These are phyloP conservation scores for Citrus inodora DNA, from an alignment of 345 rosid genomes.

Conservation along the genomic window DNA sequence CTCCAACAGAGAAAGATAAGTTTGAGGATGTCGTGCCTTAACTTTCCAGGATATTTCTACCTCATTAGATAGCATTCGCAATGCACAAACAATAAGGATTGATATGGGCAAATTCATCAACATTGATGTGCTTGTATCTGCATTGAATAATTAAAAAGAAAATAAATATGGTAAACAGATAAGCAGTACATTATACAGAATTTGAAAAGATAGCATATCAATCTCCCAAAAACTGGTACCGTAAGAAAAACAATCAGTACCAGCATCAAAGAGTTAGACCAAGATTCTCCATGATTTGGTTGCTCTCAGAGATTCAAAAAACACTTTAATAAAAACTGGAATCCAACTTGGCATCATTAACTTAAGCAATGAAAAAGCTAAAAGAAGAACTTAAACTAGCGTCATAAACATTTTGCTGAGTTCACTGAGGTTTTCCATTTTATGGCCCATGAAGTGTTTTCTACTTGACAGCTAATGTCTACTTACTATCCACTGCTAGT, in stretches of 20 bases:
- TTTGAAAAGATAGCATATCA: not conserved
- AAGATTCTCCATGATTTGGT: not conserved
- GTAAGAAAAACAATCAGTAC: not conserved
- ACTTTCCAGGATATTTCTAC: slow-evolving; percentile 83
- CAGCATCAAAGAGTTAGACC: not conserved
- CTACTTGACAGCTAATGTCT: too few species aligned
- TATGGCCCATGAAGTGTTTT: too few species aligned
- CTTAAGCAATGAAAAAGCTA: not conserved
- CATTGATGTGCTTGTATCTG: slow-evolving; percentile 95
- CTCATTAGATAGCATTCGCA: slow-evolving; percentile 52
- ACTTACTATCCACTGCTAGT: not conserved
- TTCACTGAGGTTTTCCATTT: not conserved
- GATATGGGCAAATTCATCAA: slow-evolving; percentile 92
- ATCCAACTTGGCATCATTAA: not conserved
- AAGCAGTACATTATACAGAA: too few species aligned
- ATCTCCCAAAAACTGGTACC: not conserved
- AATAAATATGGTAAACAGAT: not conserved
- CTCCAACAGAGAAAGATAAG: slow-evolving; percentile 53
- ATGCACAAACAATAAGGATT: slow-evolving; percentile 43
- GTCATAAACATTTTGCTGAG: not conserved
- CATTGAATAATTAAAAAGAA: slow-evolving; percentile 6
- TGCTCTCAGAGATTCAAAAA: not conserved
- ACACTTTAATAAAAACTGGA: not conserved
- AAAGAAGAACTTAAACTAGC: not conserved
- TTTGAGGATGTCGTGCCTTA: slow-evolving; percentile 16